Base-by-base conservation (phyloP, 1,139 yeast genomes). In the Nakaseomyces uthaithaninus region DNA sequence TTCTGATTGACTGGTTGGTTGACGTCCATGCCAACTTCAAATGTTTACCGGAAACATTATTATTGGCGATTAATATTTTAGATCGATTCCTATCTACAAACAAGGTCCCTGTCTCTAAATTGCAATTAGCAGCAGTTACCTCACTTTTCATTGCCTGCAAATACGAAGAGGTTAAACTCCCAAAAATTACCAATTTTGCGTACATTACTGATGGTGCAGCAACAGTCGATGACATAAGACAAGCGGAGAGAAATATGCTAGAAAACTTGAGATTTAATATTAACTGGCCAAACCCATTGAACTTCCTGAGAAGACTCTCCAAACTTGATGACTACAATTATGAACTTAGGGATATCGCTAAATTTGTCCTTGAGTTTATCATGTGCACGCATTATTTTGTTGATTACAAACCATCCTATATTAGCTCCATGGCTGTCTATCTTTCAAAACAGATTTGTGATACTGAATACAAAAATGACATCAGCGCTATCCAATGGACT, bases 101-200 rank as follows among this genome's bases (percentile, higher is more conserved):
- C 51, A 72, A 72, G 40, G 89, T 86, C 20, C 80, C 82, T 45
- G 75, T 87, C 45, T 86, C 81, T 53, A 79, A 84, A 63, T 68
- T 89, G 44, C 98, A 89, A 67, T 71, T 89, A 45, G 72, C 87
- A 44, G 96, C 96, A 7, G 83, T 94, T 3, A 87, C 95, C 1
- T 76, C 93, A 7, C 65, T 89, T 48, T 84, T 87, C 62, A 82
- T 87, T 48, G 95, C 96, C 23, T 93, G 96, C 16, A 89, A 89
- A 65, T 87, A 84, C 62, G 97, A 91, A 64, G 98, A 91, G 64
- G 95, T 91, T 25, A 84, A 82, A 57, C 74, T 91, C n/a, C 98
- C 98, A 4, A 80, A 91, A 36, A 81, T 89, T 38, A 76, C 81
- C 49, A 84, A 85, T 63, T 89, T 86, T 61, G 86, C 94, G 10